phyloP scores from a whole-genome alignment of 2,329 filamentous ascomycete species.

The Cladorrhinum sp. region DNA sequence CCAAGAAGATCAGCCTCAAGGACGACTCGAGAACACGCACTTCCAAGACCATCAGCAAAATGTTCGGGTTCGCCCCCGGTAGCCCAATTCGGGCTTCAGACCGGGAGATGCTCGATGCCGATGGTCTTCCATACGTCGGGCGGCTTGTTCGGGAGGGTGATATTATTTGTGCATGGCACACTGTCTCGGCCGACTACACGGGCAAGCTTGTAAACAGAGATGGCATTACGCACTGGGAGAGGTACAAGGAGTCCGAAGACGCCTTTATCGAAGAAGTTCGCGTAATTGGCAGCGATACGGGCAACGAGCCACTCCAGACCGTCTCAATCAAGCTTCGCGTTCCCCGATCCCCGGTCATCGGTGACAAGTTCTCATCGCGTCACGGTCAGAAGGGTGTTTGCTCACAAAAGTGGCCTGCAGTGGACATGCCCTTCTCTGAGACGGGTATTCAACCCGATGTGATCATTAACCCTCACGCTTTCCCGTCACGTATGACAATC shows the following conservation, averaged over 20 bases:
- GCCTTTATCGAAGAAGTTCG: conserved; percentile 92
- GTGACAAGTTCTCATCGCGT: conserved; percentile 98
- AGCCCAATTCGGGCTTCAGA: conserved; percentile 68
- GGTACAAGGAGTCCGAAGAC: conserved; percentile 88
- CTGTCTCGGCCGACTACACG: conserved; percentile 74
- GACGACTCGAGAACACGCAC: conserved; percentile 70
- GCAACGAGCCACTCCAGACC: conserved; percentile 78
- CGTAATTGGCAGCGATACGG: conserved; percentile 79
- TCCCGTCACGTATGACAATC: conserved; percentile 99
- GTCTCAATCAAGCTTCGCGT: conserved; percentile 91
- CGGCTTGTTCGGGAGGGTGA: conserved; percentile 76
- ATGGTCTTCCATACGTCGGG: conserved; percentile 82
- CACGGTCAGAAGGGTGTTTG: conserved; percentile 98
- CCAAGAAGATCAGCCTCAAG: conserved; percentile 83
- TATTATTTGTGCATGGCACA: conserved; percentile 85
- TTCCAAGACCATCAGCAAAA: conserved; percentile 67
- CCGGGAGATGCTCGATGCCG: conserved; percentile 73
- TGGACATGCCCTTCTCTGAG: conserved; percentile 96
- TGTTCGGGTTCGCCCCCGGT: conserved; percentile 87
- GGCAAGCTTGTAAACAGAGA: conserved; percentile 82
- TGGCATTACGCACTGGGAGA: conserved; percentile 79
- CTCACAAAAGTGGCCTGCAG: conserved; percentile 90
- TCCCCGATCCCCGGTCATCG: conserved; percentile 85
- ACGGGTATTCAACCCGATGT: conserved; percentile 94
- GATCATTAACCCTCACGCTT: conserved; percentile 99